Conservation (phyloP, 192 early-diverging fungal genomes). For the Radiomyces spectabilis region DNA sequence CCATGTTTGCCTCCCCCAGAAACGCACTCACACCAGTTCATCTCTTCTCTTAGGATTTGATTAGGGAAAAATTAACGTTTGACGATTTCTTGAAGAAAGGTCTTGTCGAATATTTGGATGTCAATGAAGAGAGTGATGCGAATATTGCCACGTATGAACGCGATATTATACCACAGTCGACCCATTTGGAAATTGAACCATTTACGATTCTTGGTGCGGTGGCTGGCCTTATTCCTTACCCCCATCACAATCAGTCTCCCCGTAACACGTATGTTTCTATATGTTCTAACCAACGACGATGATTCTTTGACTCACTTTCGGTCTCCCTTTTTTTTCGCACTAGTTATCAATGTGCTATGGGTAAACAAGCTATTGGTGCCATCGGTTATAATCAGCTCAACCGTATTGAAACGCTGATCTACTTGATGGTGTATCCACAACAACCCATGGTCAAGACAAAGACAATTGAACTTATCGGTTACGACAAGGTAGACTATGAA, state of each 20-base stretch:
- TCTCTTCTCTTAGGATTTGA: slow-evolving; percentile 33
- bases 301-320: no score
- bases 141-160: slow-evolving; percentile 86
- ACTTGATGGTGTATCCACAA: slow-evolving; percentile 94
- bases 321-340: neutral
- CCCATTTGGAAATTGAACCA: slow-evolving; percentile 94
- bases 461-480: slow-evolving; percentile 96
- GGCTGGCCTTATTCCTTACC: slow-evolving; percentile 97
- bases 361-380: slow-evolving; percentile 97
- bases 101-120: slow-evolving; percentile 92
- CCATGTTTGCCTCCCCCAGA: no score
- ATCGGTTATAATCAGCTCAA: slow-evolving; percentile 93
- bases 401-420: slow-evolving; percentile 91
- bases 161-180: slow-evolving; percentile 80
- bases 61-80: slow-evolving; percentile 57
- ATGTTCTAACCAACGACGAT: no score
- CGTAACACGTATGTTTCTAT: slow-evolving; percentile 82
- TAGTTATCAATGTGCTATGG: slow-evolving; percentile 95
- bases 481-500: slow-evolving; percentile 71
- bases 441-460: slow-evolving; percentile 98
- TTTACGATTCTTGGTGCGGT: slow-evolving; percentile 94
- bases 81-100: slow-evolving; percentile 89
- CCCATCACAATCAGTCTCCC: slow-evolving; percentile 98
- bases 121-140: slow-evolving; percentile 97
- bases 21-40: no score